These are phyloP conservation scores for Aspergillus bombycis DNA, from an alignment of 2,329 filamentous ascomycete genomes.

Conservation along the genomic window DNA sequence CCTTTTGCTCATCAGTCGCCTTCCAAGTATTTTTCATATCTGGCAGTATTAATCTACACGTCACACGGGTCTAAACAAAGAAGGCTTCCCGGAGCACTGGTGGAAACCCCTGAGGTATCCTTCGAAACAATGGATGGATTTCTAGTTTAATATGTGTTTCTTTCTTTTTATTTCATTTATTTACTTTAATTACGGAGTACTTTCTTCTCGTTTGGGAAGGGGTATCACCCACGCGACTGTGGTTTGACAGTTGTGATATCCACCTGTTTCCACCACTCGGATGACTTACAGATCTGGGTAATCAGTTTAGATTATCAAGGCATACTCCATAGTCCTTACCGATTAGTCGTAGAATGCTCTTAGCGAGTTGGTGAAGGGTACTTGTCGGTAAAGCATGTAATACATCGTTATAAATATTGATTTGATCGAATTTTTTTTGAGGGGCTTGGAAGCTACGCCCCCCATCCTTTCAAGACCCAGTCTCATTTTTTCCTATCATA, in stretches of 20 bases:
- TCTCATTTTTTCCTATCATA: neutral
- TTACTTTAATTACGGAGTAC: neutral
- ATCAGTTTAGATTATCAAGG: constrained; percentile 5
- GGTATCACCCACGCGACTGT: constrained; percentile 1
- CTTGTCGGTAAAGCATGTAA: neutral
- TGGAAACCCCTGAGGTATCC: constrained; percentile 1
- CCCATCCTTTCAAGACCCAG: neutral
- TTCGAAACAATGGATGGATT: constrained; percentile 3
- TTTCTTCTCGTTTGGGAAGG: neutral
- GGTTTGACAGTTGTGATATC: neutral
- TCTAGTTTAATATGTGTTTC: neutral
- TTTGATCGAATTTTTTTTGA: neutral
- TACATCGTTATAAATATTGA: neutral
- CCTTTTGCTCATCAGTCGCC: neutral
- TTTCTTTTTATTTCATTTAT: neutral
- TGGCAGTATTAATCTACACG: constrained; percentile 10
- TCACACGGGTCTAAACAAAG: constrained; percentile 1
- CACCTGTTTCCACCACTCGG: constrained; percentile 5
- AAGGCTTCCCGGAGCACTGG: neutral
- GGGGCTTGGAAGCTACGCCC: neutral
- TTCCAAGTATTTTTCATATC: constrained; percentile 1
- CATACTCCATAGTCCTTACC: neutral
- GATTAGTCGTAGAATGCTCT: neutral
- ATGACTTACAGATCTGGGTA: constrained; percentile 3
- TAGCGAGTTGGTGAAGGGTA: neutral